These are phyloP conservation scores for Chenopodium berlandieri DNA, from an alignment of 148 eudicot genomes.

Conservation along the genomic window DNA sequence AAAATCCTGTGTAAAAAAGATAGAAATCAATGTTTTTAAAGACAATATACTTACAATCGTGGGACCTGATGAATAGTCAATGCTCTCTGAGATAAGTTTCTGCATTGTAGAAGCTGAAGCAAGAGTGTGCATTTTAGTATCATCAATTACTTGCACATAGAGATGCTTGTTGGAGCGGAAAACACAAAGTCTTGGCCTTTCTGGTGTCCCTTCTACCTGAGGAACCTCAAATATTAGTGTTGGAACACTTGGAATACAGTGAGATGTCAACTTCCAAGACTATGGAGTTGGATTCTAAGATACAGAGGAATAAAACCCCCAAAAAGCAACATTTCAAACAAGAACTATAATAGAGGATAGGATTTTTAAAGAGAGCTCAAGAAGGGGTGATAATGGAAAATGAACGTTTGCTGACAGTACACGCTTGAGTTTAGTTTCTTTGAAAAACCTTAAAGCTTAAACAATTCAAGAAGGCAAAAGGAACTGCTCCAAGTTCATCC, in stretches of 20 bases:
- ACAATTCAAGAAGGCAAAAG: neutral
- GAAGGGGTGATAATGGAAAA: neutral
- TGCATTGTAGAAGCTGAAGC: constrained; percentile 96
- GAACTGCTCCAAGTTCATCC: neutral
- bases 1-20: neutral
- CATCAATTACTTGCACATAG: constrained; percentile 92
- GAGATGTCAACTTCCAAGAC: neutral
- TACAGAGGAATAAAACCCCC: neutral
- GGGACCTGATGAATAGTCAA: constrained; percentile 67
- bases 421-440: neutral
- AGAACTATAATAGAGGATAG: too few species aligned
- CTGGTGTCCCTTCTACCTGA: constrained; percentile 95
- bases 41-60: constrained; percentile 59
- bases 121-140: constrained; percentile 91
- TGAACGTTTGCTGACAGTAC: neutral
- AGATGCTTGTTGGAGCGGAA: constrained; percentile 95
- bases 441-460: neutral
- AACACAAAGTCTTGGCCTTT: constrained; percentile 85
- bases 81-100: constrained; percentile 73
- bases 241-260: too few species aligned
- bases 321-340: too few species aligned
- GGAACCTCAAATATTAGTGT: constrained; percentile 3
- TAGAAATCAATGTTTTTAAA: too few species aligned
- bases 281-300: neutral
- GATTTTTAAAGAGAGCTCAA: too few species aligned